Percentiles rank a stretch among this genome's conserved stretches.
phyloP scores from a whole-genome alignment of 148 eudicot species.

The Camellia granthamiana region DNA sequence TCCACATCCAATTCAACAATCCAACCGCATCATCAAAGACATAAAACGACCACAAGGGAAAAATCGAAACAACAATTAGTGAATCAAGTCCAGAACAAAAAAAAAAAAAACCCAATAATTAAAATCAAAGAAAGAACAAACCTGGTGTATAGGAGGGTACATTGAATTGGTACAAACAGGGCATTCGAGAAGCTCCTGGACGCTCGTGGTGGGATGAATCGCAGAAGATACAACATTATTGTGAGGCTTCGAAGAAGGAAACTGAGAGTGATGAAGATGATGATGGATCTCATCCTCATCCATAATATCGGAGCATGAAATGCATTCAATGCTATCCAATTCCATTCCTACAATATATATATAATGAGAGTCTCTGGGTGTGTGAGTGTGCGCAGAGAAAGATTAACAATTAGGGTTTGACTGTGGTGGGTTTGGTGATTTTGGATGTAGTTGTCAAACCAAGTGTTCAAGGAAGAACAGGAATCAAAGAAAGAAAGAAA shows the following conservation, averaged over 20 bases:
- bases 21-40: neutral
- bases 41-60: neutral
- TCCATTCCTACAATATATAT: slow-evolving; percentile 28
- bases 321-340: slow-evolving; percentile 53
- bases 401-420: neutral
- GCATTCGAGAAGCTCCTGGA: slow-evolving; percentile 76
- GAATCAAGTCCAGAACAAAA: neutral
- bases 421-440: neutral
- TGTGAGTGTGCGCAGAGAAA: neutral
- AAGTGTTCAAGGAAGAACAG: no score
- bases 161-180: slow-evolving; percentile 75
- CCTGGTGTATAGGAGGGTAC: slow-evolving; percentile 86
- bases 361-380: neutral
- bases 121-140: slow-evolving; percentile 10
- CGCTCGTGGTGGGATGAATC: slow-evolving; percentile 51
- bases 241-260: slow-evolving; percentile 47
- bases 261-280: slow-evolving; percentile 30
- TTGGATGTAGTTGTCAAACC: neutral
- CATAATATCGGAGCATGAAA: slow-evolving; percentile 40
- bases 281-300: slow-evolving; percentile 48
- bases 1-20: neutral
- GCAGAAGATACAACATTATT: slow-evolving; percentile 18
- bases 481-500: neutral
- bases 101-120: neutral
- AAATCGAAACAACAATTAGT: neutral